Base-by-base conservation (phyloP, 2,329 filamentous ascomycete genomes). In the Neonectria hederae region DNA sequence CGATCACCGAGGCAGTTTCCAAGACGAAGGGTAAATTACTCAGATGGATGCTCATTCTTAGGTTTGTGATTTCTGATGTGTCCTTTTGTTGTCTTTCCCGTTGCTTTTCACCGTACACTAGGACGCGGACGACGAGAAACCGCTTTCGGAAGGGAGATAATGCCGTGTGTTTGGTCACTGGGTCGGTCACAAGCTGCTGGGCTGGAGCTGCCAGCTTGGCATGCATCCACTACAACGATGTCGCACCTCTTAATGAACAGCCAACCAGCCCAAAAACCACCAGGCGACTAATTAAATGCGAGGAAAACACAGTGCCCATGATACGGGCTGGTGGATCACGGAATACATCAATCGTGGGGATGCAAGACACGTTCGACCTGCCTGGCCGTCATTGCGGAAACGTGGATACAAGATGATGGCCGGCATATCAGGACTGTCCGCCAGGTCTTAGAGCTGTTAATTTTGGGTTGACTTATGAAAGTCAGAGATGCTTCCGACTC, bases 161-260 rank as follows among this genome's bases (percentile, higher is more conserved):
- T 4, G 22, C 46, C 24, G 11, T 11, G 46, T 11, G 46, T 9
- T 49, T 17, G 24, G 26, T 24, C 17, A 21, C n/a, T 14, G 48
- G 26, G 26, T 30, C 48, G 46, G 21, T 60, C 24, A 52, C 40
- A 54, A 26, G 28, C 35, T 43, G 32, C 30, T 19, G 32, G 21
- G 32, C 30, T 19, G 32, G 21, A 46, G 38, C 32, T 28, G 38
- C 45, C 45, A 42, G 32, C 21, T 14, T 32, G 42, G 21, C 40
- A 45, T 40, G 57, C 57, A 21, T 32, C 57, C 51, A 54, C 30
- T 40, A 32, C 57, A 35, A 8, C 45, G 14, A 52, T 24, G 51
- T 52, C 45, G n/a, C 32, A 42, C 51, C 32, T 40, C 17, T 32
- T 48, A 22, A 35, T 40, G 42, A 38, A n/a, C 57, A 46, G 22